These are phyloP conservation scores for Penicillium alfredii DNA, from an alignment of 495 filamentous ascomycete species.

Conservation along the genomic window DNA sequence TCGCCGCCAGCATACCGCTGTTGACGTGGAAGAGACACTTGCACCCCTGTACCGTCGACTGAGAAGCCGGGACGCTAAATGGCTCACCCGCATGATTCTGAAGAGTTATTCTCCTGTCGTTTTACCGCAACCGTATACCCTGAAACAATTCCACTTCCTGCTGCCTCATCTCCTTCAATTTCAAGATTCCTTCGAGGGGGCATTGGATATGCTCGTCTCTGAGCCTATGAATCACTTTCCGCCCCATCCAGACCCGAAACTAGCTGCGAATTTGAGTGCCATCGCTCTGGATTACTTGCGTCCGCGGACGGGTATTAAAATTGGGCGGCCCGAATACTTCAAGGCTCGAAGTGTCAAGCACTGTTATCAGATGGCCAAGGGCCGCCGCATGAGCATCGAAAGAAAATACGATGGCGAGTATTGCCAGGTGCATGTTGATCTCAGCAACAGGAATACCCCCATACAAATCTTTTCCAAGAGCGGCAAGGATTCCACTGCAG, in stretches of 20 bases:
- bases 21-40: conserved; percentile 44
- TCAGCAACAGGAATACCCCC: conserved; percentile 45
- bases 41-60: conserved; percentile 53
- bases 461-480: conserved; percentile 88
- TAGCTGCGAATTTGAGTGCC: conserved; percentile 26
- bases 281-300: conserved; percentile 47
- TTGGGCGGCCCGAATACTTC: conserved; percentile 64
- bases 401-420: conserved; percentile 86
- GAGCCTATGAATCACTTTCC: conserved; percentile 38
- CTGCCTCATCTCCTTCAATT: conserved; percentile 61
- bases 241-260: conserved; percentile 29
- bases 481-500: conserved; percentile 76
- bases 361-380: conserved; percentile 56
- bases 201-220: conserved; percentile 40
- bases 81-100: conserved; percentile 77
- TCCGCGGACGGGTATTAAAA: conserved; percentile 64
- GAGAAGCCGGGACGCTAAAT: conserved; percentile 72
- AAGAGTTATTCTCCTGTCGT: conserved; percentile 65
- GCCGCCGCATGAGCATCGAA: conserved; percentile 63
- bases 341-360: conserved; percentile 75
- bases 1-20: conserved; percentile 39
- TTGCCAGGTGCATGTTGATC: conserved; percentile 78
- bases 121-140: conserved; percentile 39
- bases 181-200: conserved; percentile 54
- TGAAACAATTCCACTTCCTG: conserved; percentile 49